A percentile compares a stretch with the other conserved stretches of the same genome.
These are phyloP conservation scores for Dioszegia aurantiaca DNA, from an alignment of 768 basidiomycete genomes.

Conservation along the genomic window DNA sequence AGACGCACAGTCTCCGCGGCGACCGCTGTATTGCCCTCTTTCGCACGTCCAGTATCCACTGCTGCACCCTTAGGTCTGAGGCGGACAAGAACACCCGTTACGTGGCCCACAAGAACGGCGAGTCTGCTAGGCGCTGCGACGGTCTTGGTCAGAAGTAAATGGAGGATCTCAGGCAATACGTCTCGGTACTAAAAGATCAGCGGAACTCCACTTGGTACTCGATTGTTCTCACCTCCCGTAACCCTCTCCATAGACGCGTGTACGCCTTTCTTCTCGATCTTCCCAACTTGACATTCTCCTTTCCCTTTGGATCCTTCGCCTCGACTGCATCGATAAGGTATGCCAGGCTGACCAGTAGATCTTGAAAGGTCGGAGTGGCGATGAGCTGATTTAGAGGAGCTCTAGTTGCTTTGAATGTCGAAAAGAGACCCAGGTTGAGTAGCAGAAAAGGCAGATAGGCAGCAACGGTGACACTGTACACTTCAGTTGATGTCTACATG, in stretches of 20 bases:
- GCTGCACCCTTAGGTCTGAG: slow-evolving; percentile 51
- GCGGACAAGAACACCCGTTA: slow-evolving; percentile 68
- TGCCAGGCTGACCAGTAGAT: slow-evolving; percentile 37
- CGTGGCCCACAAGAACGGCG: slow-evolving; percentile 64
- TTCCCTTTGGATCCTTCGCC: slow-evolving; percentile 21
- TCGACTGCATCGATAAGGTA: slow-evolving; percentile 42
- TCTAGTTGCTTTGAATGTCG: slow-evolving; percentile 26
- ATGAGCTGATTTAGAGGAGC: slow-evolving; percentile 21
- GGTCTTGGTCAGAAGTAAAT: slow-evolving; percentile 60
- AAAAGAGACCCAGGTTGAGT: slow-evolving; percentile 27
- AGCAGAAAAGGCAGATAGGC: slow-evolving; percentile 36
- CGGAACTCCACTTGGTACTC: neutral
- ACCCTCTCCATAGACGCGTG: slow-evolving; percentile 34
- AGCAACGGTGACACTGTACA: slow-evolving; percentile 27
- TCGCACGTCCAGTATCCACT: slow-evolving; percentile 56
- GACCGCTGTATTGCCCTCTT: slow-evolving; percentile 18
- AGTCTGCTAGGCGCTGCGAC: slow-evolving; percentile 55
- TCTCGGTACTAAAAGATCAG: slow-evolving; percentile 25
- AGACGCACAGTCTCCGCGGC: slow-evolving; percentile 55
- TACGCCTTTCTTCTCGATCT: slow-evolving; percentile 27
- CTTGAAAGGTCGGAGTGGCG: slow-evolving; percentile 26
- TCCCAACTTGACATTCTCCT: slow-evolving; percentile 28
- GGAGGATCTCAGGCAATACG: slow-evolving; percentile 55
- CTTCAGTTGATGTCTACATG: slow-evolving; percentile 5
- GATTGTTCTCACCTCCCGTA: slow-evolving; percentile 28